Evolutionary conservation across 192 early-diverging fungal species (phyloP).

Genomic region (Entrophospora sp.): DNA sequence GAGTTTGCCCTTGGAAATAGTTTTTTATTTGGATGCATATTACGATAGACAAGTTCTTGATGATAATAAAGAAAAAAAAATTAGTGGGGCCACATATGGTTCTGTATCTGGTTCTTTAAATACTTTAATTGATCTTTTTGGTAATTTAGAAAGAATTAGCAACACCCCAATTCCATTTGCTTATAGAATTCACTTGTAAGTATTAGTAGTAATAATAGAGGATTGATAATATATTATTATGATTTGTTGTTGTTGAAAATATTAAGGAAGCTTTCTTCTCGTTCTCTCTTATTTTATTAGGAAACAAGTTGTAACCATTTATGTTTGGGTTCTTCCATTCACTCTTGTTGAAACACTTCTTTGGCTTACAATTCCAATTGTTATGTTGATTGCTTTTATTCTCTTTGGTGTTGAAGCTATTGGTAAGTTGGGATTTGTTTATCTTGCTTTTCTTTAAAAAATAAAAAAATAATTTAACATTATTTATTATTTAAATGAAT

Average conservation of each 20-base stretch:
- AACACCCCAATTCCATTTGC: conserved; percentile 61
- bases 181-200: conserved; percentile 60
- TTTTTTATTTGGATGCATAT: conserved; percentile 36
- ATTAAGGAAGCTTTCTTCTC: too few relatives aligned
- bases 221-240: not conserved
- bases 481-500: not conserved
- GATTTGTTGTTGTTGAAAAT: not conserved
- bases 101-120: conserved; percentile 32
- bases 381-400: conserved; percentile 53
- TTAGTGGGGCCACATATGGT: conserved; percentile 30
- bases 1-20: conserved; percentile 43
- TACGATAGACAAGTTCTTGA: conserved; percentile 30
- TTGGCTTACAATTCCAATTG: conserved; percentile 47
- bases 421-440: conserved; percentile 3
- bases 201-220: not conserved
- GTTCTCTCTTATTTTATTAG: too few relatives aligned
- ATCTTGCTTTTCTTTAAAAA: not conserved
- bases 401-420: conserved; percentile 76
- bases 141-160: conserved; percentile 61
- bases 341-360: conserved; percentile 40
- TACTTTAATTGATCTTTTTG: conserved; percentile 46
- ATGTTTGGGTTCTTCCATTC: conserved; percentile 54
- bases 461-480: not conserved
- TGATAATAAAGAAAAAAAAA: conserved; percentile 31
- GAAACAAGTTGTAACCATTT: conserved; percentile 55